Conservation (phyloP, 2,329 filamentous ascomycete species). For the Myriosclerotinia duriaeana region DNA sequence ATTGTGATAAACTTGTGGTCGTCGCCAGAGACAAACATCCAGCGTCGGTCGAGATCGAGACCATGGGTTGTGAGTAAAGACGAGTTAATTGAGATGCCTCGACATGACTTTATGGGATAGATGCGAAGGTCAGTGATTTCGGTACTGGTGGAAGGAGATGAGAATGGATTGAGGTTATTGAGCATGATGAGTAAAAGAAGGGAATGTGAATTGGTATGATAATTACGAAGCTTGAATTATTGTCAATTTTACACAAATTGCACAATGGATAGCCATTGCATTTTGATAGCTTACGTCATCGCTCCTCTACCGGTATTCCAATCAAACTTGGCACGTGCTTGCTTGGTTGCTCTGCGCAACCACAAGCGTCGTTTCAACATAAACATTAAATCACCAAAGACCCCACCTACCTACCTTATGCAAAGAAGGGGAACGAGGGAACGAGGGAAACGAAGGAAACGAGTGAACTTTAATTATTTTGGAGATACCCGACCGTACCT, state of each 20-base stretch:
- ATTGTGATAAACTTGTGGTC: slow-evolving; percentile 60
- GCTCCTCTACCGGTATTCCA: no score
- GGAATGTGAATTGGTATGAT: no score
- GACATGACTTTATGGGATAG: slow-evolving; percentile 67
- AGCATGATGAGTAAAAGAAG: slow-evolving; percentile 3
- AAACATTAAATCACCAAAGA: neutral
- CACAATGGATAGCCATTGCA: no score
- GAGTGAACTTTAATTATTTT: neutral
- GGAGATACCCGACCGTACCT: neutral
- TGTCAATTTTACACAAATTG: neutral
- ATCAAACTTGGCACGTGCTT: no score
- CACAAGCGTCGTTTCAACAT: neutral
- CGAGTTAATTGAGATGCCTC: slow-evolving; percentile 55
- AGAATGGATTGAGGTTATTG: slow-evolving; percentile 27
- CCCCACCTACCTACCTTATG: slow-evolving; percentile 6
- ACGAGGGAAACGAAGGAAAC: no score
- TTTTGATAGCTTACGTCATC: slow-evolving; percentile 18
- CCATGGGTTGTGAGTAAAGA: slow-evolving; percentile 55
- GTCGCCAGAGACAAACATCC: slow-evolving; percentile 61
- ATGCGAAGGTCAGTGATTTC: slow-evolving; percentile 47
- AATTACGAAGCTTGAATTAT: no score
- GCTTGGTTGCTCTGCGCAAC: slow-evolving; percentile 19
- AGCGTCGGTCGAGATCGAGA: slow-evolving; percentile 61
- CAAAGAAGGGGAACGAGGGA: slow-evolving; percentile 7
- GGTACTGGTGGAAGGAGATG: slow-evolving; percentile 22